phyloP scores from a whole-genome alignment of 768 basidiomycete genomes.

The Russula sp. region DNA sequence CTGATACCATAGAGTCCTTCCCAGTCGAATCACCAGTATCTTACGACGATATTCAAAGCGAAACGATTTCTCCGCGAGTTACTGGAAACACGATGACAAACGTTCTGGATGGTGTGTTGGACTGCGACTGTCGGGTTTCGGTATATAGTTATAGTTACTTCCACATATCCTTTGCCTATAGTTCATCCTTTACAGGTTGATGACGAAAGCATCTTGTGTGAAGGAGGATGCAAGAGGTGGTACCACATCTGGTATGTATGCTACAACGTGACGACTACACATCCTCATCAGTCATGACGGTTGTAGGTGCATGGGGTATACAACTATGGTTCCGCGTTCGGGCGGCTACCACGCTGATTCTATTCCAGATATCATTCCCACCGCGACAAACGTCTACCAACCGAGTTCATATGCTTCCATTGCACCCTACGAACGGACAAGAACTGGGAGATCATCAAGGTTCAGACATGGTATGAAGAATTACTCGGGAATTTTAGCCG shows the following conservation, averaged over 20 bases:
- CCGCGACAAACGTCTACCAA: constrained; percentile 52
- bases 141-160: constrained; percentile 32
- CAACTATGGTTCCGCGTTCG: background rate
- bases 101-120: constrained; percentile 37
- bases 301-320: constrained; percentile 57
- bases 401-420: constrained; percentile 64
- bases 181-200: constrained; percentile 42
- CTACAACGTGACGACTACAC: background rate
- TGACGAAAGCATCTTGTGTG: constrained; percentile 49
- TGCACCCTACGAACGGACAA: constrained; percentile 44
- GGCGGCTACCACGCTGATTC: background rate
- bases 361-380: constrained; percentile 54
- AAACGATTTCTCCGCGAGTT: constrained; percentile 15
- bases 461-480: constrained; percentile 46
- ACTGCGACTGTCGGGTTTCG: constrained; percentile 65
- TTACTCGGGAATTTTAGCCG: constrained; percentile 63
- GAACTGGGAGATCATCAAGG: constrained; percentile 65
- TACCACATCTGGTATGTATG: constrained; percentile 64
- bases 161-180: background rate
- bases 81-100: constrained; percentile 12
- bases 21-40: constrained; percentile 17
- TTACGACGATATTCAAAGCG: background rate
- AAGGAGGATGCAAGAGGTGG: constrained; percentile 68
- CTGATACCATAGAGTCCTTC: constrained; percentile 38
- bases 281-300: background rate